Evolutionary conservation across 208 protist species (phyloP), one percentile per base, ranked within the genome.

Genomic region (Novymonas esmeraldas): DNA sequence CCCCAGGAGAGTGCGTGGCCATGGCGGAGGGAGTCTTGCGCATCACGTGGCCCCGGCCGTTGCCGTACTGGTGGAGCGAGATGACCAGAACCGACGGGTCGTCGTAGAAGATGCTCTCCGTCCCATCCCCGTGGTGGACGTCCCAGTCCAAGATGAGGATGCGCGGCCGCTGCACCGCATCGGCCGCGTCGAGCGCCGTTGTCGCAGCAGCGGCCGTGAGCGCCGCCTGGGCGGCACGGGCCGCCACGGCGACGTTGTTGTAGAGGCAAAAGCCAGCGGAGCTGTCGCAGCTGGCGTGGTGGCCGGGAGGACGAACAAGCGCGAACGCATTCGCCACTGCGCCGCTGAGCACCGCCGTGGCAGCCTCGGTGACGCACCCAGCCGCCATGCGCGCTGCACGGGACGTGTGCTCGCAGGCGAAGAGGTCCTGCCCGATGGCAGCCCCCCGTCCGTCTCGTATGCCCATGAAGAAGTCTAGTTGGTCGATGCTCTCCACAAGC

Each of bases 91-190:
- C 91, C 24, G 79, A 89, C 2, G 84, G 85, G 70, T 98, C 90
- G 50, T 96, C 76, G 55, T 97, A 89, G 65, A 98, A 98, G 34
- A 98, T 90, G 51, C 77, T 85, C 73, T 98, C 94, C 18, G 94
- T 98, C 9, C 95, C 97, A 62, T 98, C 97, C 56, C 97, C 92
- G 79, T 99, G 96, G 49, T 98, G 96, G 10, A 98, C 91, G 65
- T 98, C 96, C 95, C 95, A 98, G 75, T 99, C 97, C 36, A 98
- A 22, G 38, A 98, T 95, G 2, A 98, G 58, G 20, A 98, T 82
- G 1, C 82, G 82, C 6, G 84, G 80, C 38, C n/a, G 20, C 28
- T 60, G 42, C 29, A 34, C n/a, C 28, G 14, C 54, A 16, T 2
- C 36, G 28, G 13, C n/a, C 6, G 18, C n/a, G 6, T 26, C 18